phyloP scores from a whole-genome alignment of 805 yeast genomes.

The Yarrowia yakushimensis region DNA sequence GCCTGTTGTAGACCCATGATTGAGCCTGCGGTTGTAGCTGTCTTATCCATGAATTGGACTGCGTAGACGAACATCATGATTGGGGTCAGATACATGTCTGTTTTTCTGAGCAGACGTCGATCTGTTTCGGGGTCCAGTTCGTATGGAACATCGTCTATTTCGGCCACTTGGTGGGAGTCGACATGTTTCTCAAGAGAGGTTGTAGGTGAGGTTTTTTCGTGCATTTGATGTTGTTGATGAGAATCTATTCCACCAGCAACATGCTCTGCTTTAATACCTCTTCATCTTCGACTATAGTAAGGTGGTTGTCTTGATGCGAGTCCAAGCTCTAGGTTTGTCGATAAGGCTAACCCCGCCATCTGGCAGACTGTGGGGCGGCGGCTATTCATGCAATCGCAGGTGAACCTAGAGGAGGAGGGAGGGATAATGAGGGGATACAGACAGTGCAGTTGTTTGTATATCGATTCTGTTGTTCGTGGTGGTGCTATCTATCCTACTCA shows the following conservation, averaged over 20 bases:
- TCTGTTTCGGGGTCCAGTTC: background rate
- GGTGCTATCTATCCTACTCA: no score
- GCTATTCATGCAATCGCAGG: no score
- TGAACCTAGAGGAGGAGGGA: no score
- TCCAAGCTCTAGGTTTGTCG: no score
- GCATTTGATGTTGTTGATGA: background rate
- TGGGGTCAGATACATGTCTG: background rate
- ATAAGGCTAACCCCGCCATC: no score
- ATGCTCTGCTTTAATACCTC: background rate
- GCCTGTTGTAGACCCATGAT: background rate
- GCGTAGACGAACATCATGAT: constrained; percentile 5
- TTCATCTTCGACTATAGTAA: no score
- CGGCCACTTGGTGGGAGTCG: background rate
- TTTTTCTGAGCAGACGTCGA: background rate
- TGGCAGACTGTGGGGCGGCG: no score
- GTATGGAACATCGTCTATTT: background rate
- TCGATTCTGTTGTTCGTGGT: no score
- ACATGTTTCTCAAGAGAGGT: background rate
- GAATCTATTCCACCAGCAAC: background rate
- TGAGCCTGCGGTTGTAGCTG: background rate
- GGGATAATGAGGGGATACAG: no score
- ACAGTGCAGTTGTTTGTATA: no score
- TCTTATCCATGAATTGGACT: constrained; percentile 4
- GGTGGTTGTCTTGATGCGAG: no score
- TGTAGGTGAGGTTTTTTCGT: background rate